Base-by-base conservation (phyloP, 2,329 filamentous ascomycete species). In the Dothideomycetes sp. region DNA sequence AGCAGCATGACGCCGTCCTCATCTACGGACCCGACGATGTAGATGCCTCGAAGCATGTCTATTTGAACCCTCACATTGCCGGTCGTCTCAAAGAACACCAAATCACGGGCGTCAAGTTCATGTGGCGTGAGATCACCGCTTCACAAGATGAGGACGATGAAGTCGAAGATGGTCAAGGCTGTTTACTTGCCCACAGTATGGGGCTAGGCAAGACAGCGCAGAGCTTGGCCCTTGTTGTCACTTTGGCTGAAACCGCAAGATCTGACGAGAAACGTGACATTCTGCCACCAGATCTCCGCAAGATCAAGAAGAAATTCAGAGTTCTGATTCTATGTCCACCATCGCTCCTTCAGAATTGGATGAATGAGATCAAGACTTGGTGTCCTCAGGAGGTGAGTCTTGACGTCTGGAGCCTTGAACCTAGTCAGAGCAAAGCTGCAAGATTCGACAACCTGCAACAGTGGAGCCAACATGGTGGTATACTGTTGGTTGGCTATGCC, bases 161-260 rank as follows among this genome's bases (percentile, higher is more conserved):
- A n/a, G n/a, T n/a, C n/a, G 72, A 78, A 41, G 57, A 65, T 2
- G 64, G 69, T 13, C 79, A 87, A 58, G 87, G 87, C 2, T 93
- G 84, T 54, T 69, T 94, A 10, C 68, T 94, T 15, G 83, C 87
- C 5, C 87, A 94, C 57, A 85, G 84, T 0, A 94, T 94, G 87
- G 88, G 88, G 1, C 64, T 94, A 2, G 87, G 87, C 12, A 95
- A 94, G 64, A 93, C 87, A 0, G 86, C 94, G 80, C 87, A 94
- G 63, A 71, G 69, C 5, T 85, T 94, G 45, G 83, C 85, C 1
- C 65, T 94, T n/a, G 71, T 95, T 5, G 72, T 83, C 12, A 79
- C 84, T 0, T 74, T 94, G 46, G 69, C 78, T 4, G 73, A 84
- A 49, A 76, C 84, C 57, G 15, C 88, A 82, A 0, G 20, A 57